Evolutionary conservation across 805 yeast genomes (phyloP).

Genomic region (Saccharomyces jurei): DNA sequence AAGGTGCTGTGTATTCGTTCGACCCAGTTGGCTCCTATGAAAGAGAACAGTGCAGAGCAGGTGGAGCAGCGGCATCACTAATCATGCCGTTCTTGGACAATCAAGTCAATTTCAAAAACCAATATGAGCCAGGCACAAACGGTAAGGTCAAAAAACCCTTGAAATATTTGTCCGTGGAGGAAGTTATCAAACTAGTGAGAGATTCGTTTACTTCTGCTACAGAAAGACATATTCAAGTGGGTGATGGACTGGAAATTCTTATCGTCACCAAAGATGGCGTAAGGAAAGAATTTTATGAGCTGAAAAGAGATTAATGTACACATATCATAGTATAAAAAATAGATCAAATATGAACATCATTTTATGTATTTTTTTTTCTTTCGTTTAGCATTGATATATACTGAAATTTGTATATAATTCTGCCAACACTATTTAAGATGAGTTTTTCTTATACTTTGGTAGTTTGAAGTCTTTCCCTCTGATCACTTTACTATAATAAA

Average conservation of each 20-base stretch:
- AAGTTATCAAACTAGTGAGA: constrained; percentile 77
- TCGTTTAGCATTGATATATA: background rate
- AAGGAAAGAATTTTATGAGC: constrained; percentile 69
- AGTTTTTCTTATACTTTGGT: constrained; percentile 36
- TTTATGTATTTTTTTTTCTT: background rate
- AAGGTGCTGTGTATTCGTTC: constrained; percentile 90
- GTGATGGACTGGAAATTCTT: constrained; percentile 88
- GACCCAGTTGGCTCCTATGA: constrained; percentile 98
- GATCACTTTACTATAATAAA: constrained; percentile 76
- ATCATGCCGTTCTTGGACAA: constrained; percentile 97
- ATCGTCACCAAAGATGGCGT: constrained; percentile 93
- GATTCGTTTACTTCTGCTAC: constrained; percentile 96
- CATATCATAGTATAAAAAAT: background rate
- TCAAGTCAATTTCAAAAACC: constrained; percentile 94
- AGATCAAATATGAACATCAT: constrained; percentile 1
- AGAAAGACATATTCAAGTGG: constrained; percentile 96
- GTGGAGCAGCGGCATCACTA: constrained; percentile 93
- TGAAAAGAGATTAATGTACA: constrained; percentile 68
- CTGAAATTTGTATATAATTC: background rate
- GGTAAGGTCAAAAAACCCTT: constrained; percentile 56
- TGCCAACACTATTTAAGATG: background rate
- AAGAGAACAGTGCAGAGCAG: constrained; percentile 95
- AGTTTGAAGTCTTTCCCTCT: constrained; percentile 70
- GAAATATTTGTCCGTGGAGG: constrained; percentile 66
- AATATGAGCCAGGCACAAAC: constrained; percentile 68